A percentile compares a stretch with the other conserved stretches of the same genome.
Evolutionary conservation across 129 eudicot species (phyloP).

Genomic region (Tanacetum coccineum): DNA sequence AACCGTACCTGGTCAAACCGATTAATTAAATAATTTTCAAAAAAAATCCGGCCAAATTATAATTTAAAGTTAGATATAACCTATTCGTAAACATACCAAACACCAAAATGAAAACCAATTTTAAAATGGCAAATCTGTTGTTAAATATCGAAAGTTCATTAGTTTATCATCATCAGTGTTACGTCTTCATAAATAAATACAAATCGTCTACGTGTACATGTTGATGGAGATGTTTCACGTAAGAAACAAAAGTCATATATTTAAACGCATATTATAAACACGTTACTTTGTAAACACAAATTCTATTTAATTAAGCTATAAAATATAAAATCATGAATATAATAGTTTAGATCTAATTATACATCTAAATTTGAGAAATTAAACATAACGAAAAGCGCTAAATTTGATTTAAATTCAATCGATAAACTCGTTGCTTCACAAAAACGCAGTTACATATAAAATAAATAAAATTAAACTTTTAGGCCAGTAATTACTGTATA

Average conservation of each 20-base stretch:
- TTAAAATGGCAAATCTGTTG: slow-evolving; percentile 13
- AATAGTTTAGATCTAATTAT: too few species aligned
- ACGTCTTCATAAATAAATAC: slow-evolving; percentile 16
- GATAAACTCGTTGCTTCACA: too few species aligned
- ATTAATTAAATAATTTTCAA: slow-evolving; percentile 12
- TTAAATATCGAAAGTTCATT: slow-evolving; percentile 17
- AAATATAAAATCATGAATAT: neutral
- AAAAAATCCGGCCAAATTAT: slow-evolving; percentile 20
- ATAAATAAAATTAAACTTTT: too few species aligned
- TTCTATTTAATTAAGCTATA: neutral
- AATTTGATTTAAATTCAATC: too few species aligned
- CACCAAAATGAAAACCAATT: neutral
- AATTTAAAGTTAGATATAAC: neutral
- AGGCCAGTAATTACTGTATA: too few species aligned
- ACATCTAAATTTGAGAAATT: too few species aligned
- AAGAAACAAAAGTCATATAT: slow-evolving; percentile 8
- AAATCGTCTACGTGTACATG: slow-evolving; percentile 20
- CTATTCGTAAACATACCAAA: neutral
- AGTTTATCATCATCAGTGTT: slow-evolving; percentile 21
- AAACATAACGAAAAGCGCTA: too few species aligned
- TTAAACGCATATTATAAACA: neutral
- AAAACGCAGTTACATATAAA: too few species aligned
- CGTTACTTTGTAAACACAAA: slow-evolving; percentile 10
- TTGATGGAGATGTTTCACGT: slow-evolving; percentile 24
- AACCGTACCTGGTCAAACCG: slow-evolving; percentile 19